Conservation (phyloP, 202 grass and related monocot genomes). For the Musa balbisiana region DNA sequence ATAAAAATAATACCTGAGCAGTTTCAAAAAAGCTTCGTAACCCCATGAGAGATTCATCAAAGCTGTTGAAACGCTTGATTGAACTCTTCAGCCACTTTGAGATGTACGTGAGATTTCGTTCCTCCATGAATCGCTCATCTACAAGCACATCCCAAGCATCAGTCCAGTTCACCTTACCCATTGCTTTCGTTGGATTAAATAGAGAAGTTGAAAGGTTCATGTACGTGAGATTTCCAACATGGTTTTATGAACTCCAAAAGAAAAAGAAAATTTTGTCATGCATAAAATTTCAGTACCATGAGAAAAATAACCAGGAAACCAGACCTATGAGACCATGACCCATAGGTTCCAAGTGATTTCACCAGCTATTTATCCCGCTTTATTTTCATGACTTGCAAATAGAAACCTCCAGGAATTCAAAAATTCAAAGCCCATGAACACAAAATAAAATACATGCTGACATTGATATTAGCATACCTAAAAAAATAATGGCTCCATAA, state of each 20-base stretch:
- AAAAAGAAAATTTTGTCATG: too few species aligned
- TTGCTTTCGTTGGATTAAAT: neutral
- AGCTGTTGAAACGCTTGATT: slow-evolving; percentile 53
- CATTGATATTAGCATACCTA: slow-evolving; percentile 37
- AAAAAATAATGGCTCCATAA: slow-evolving; percentile 90
- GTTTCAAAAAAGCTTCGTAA: slow-evolving; percentile 67
- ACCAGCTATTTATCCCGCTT: neutral
- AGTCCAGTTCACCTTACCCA: neutral
- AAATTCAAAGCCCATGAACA: neutral
- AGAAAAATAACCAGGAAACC: too few species aligned
- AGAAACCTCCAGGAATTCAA: neutral
- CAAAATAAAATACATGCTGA: neutral
- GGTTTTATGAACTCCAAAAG: too few species aligned
- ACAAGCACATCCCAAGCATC: slow-evolving; percentile 21
- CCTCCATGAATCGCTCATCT: slow-evolving; percentile 83
- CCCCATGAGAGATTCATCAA: slow-evolving; percentile 55
- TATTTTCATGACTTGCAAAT: neutral
- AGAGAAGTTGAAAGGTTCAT: neutral
- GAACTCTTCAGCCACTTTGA: slow-evolving; percentile 94
- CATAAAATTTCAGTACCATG: too few species aligned
- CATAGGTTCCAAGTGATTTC: too few species aligned
- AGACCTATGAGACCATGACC: too few species aligned
- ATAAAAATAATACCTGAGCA: slow-evolving; percentile 48
- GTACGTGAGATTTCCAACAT: too few species aligned
- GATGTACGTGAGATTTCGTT: slow-evolving; percentile 61